Percentiles rank a stretch among this genome's conserved stretches.
These are phyloP conservation scores for Saccharum officinarum DNA, from an alignment of 176 grass and related monocot genomes.

Conservation along the genomic window DNA sequence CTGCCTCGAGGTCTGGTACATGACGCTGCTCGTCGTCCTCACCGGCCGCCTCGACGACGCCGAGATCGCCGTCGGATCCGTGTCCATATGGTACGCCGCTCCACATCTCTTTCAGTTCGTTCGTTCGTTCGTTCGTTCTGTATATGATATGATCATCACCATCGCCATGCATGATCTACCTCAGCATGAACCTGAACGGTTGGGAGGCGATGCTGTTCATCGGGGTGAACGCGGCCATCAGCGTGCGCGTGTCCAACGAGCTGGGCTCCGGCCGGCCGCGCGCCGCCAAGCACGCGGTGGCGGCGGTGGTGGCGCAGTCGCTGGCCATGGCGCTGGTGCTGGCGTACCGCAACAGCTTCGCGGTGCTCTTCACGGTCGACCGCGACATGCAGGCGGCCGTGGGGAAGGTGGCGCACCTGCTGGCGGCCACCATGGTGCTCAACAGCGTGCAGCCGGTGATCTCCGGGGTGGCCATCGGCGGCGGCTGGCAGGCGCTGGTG, in stretches of 20 bases:
- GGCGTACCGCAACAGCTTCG: conserved; percentile 41
- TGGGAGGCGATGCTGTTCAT: conserved; percentile 89
- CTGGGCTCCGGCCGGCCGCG: conserved; percentile 62
- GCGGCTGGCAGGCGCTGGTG: conserved; percentile 72
- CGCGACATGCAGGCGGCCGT: conserved; percentile 58
- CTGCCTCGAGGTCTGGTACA: conserved; percentile 71
- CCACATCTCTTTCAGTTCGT: too few relatives aligned
- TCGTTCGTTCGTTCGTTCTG: too few relatives aligned
- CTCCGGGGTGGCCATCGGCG: conserved; percentile 76
- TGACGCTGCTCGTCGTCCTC: conserved; percentile 88
- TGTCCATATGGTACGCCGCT: conserved; percentile 69
- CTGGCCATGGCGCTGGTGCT: conserved; percentile 54
- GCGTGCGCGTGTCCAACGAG: conserved; percentile 89
- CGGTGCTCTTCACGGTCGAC: conserved; percentile 65
- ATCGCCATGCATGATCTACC: too few relatives aligned
- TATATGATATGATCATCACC: too few relatives aligned
- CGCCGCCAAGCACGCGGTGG: conserved; percentile 62
- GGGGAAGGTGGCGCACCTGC: conserved; percentile 50
- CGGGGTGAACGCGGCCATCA: conserved; percentile 75
- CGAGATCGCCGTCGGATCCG: conserved; percentile 78
- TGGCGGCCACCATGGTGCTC: conserved; percentile 81
- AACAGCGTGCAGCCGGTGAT: conserved; percentile 93
- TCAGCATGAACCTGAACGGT: conserved; percentile 86
- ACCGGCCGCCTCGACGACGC: conserved; percentile 74
- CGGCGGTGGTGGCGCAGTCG: conserved; percentile 60